Percentiles rank a stretch among this genome's conserved stretches.
phyloP scores from a whole-genome alignment of 139 green algal genomes.

The Tetraselmis chui region DNA sequence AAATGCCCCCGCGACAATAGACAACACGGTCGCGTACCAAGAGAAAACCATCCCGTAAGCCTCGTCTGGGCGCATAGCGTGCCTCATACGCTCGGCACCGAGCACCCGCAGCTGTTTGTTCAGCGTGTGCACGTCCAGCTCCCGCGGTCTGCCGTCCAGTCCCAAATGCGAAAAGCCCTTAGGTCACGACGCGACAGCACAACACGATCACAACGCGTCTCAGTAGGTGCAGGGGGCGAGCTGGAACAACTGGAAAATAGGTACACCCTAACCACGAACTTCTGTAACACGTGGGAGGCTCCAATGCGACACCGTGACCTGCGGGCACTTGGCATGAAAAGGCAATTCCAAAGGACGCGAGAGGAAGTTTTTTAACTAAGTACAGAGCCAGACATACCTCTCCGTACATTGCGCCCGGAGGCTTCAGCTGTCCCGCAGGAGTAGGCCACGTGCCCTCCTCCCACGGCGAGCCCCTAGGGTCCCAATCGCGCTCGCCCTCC shows the following conservation, averaged over 20 bases:
- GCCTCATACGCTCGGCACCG: conserved; percentile 46
- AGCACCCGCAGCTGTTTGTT: conserved; percentile 64
- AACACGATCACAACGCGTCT: too few relatives aligned
- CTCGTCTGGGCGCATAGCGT: conserved; percentile 62
- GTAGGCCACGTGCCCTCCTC: not conserved
- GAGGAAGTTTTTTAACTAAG: too few relatives aligned
- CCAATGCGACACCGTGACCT: too few relatives aligned
- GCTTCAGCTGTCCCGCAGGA: not conserved
- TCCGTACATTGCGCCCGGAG: not conserved
- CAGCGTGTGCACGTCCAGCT: conserved; percentile 65
- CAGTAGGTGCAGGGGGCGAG: too few relatives aligned
- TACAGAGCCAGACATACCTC: not conserved
- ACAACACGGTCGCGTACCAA: too few relatives aligned
- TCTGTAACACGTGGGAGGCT: too few relatives aligned
- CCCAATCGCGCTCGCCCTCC: not conserved
- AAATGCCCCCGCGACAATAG: too few relatives aligned
- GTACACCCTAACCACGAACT: too few relatives aligned
- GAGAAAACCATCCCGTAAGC: conserved; percentile 68
- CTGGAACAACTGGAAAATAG: too few relatives aligned
- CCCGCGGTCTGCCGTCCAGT: not conserved
- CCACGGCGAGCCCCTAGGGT: not conserved
- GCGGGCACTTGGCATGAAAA: too few relatives aligned
- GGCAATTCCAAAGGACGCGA: too few relatives aligned
- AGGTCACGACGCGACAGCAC: too few relatives aligned
- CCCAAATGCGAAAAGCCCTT: not conserved